These are phyloP conservation scores for Chlorociboria aeruginascens DNA, from an alignment of 495 filamentous ascomycete genomes.

Conservation along the genomic window DNA sequence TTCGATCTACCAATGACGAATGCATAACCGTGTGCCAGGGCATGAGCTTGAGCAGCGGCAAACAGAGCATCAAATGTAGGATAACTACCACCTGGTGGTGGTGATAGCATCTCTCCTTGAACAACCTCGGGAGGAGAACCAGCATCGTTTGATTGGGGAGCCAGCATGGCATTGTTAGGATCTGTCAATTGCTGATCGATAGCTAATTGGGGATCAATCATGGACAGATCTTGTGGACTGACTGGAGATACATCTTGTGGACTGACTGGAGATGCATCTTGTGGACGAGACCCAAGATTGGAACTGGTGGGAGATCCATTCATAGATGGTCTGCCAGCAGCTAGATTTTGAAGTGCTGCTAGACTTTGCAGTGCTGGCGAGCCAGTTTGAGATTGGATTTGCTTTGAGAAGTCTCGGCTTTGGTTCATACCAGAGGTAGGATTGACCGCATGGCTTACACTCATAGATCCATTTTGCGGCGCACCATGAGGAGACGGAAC, in stretches of 20 bases:
- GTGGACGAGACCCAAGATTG: conserved; percentile 7
- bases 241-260: conserved; percentile 3
- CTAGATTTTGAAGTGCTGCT: conserved; percentile 9
- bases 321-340: conserved; percentile 12
- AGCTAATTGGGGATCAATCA: conserved; percentile 20
- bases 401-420: background rate
- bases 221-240: conserved; percentile 15
- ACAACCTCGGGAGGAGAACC: conserved; percentile 1
- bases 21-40: conserved; percentile 44
- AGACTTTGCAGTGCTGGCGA: conserved; percentile 15
- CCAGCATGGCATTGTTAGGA: conserved; percentile 5
- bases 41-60: conserved; percentile 37
- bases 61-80: conserved; percentile 42
- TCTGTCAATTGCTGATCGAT: conserved; percentile 15
- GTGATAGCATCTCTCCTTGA: conserved; percentile 31
- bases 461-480: conserved; percentile 14
- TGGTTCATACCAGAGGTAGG: conserved; percentile 1
- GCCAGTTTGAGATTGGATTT: conserved; percentile 14
- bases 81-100: conserved; percentile 42
- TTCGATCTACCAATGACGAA: conserved; percentile 46
- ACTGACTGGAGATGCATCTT: conserved; percentile 5
- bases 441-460: conserved; percentile 15
- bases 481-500: conserved; percentile 15
- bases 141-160: background rate
- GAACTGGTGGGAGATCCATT: conserved; percentile 7